Evolutionary conservation across 305 asterid genomes (phyloP), one percentile per base, ranked within the genome.

Genomic region (Fraxinus sp.): DNA sequence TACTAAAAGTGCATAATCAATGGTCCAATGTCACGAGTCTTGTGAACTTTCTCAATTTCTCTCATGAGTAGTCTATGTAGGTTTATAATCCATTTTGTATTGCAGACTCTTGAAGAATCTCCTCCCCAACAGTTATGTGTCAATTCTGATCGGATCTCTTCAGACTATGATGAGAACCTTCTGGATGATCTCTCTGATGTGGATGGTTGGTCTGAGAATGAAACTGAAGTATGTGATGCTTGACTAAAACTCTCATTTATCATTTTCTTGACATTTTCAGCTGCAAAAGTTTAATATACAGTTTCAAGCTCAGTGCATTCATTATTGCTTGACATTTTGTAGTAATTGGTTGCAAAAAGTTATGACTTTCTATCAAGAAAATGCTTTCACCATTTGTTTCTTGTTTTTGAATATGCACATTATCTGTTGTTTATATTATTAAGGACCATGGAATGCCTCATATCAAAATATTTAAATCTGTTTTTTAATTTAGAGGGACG

Each of bases 61-160:
- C 64, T 28, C 39, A 2, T 71, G 41, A 22, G 75, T 78, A 73
- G 32, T 74, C n/a, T 11, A 24, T 46, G 24, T 10, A 68, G 39
- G 71, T 68, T 57, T 81, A 81, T 77, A 80, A 55, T 82, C 22
- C 68, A 18, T 46, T 57, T 71, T 77, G 82, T 75, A 75, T 74
- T 87, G 78, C 93, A 94, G 98, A 84, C 88, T 82, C 93, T 93
- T 82, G 94, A 90, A 80, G 91, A 88, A 20, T 89, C 94, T 83
- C 91, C 90, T 76, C 90, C 87, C 39, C 86, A 81, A 83, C 90
- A 81, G 62, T 82, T 73, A 52, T 55, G 86, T 82, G 74, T 77
- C 39, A 87, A 83, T 79, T 88, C 88, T 62, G 90, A 90, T 85
- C 92, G 83, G 49, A 81, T 88, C 88, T 87, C 95, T 37, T 90